Conservation (phyloP, 495 filamentous ascomycete species). For the Neurospora sp. region DNA sequence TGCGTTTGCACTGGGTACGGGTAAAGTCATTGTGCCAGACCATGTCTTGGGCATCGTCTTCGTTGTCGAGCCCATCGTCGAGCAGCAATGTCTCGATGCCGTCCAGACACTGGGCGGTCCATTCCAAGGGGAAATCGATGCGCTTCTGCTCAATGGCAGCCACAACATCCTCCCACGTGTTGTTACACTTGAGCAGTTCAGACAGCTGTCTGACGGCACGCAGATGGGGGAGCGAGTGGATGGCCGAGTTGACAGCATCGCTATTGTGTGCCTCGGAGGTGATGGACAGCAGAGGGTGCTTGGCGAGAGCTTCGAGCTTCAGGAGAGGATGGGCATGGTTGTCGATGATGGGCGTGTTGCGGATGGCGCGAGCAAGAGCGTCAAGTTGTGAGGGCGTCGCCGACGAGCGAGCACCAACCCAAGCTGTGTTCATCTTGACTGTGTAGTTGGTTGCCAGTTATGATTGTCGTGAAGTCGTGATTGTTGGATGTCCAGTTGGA, state of each 20-base stretch:
- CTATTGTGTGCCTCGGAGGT: slow-evolving; percentile 62
- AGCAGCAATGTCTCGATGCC: slow-evolving; percentile 71
- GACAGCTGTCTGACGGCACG: slow-evolving; percentile 63
- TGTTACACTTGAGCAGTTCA: slow-evolving; percentile 46
- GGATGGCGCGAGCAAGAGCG: slow-evolving; percentile 37
- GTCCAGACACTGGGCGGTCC: slow-evolving; percentile 54
- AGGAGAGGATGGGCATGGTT: slow-evolving; percentile 71
- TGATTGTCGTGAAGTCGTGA: not conserved
- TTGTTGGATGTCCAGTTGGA: not conserved
- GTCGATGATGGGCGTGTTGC: slow-evolving; percentile 70
- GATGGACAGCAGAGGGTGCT: slow-evolving; percentile 56
- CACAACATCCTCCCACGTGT: slow-evolving; percentile 54
- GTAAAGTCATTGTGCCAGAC: slow-evolving; percentile 65
- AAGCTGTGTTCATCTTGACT: slow-evolving; percentile 8
- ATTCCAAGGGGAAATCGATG: slow-evolving; percentile 44
- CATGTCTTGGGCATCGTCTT: slow-evolving; percentile 48
- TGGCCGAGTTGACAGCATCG: slow-evolving; percentile 45
- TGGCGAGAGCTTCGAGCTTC: slow-evolving; percentile 20
- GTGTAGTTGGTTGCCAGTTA: too few relatives aligned
- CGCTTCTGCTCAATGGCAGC: slow-evolving; percentile 46
- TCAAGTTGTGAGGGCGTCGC: slow-evolving; percentile 21
- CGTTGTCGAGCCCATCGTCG: slow-evolving; percentile 60
- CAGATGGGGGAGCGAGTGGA: slow-evolving; percentile 54
- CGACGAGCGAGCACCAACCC: slow-evolving; percentile 21
- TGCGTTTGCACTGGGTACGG: slow-evolving; percentile 52